Evolutionary conservation across 345 rosid genomes (phyloP).

Genomic region (Eucalyptus cloeziana): DNA sequence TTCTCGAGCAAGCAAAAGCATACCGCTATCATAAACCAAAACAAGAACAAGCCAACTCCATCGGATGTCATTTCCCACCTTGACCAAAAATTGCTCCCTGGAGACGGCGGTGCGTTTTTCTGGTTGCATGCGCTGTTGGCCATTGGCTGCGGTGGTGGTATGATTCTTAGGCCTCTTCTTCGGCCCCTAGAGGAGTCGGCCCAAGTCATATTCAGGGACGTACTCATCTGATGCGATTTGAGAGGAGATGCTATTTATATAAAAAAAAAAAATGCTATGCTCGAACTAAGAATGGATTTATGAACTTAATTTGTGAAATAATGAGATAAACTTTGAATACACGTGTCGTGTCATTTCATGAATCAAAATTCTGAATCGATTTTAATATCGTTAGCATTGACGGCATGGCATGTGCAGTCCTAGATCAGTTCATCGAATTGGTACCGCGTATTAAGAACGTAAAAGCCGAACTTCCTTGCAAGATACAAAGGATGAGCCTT

Average conservation of each 20-base stretch:
- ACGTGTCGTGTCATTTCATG: background rate
- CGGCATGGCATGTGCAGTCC: background rate
- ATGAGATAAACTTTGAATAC: fast-evolving
- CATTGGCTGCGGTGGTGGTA: fast-evolving
- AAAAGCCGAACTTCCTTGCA: background rate
- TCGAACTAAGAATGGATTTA: fast-evolving
- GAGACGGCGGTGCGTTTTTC: background rate
- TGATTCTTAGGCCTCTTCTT: background rate
- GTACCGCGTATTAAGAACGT: background rate
- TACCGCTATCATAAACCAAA: background rate
- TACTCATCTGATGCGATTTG: fast-evolving
- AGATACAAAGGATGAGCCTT: background rate
- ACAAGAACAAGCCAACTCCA: background rate
- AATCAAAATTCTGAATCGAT: background rate
- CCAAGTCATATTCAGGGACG: fast-evolving
- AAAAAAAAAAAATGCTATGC: fast-evolving
- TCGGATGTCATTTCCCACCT: background rate
- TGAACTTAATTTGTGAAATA: background rate
- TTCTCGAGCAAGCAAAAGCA: background rate
- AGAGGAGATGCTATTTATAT: fast-evolving
- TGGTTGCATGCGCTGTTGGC: fast-evolving
- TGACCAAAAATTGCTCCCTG: background rate
- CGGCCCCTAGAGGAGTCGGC: background rate
- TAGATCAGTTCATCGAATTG: background rate
- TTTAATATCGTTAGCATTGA: background rate